Percentiles rank a stretch among this genome's conserved stretches.
Conservation (phyloP, 2,329 filamentous ascomycete genomes). For the Aureobasidium vineae region DNA sequence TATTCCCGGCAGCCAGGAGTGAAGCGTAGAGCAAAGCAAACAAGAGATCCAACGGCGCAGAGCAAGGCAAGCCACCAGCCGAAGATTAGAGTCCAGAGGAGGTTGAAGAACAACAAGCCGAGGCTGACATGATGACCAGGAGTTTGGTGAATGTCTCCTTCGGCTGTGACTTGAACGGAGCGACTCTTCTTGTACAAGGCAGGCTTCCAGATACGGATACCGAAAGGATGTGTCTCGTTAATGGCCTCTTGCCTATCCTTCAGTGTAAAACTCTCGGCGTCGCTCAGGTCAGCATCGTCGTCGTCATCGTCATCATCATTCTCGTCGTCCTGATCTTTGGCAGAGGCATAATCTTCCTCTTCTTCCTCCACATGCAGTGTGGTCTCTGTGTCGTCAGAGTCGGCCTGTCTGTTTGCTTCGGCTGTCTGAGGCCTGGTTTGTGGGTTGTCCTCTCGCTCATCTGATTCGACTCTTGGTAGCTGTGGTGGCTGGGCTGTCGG, state of each 20-base stretch:
- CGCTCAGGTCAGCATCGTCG: constrained; percentile 73
- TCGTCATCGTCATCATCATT: constrained; percentile 47
- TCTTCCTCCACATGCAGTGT: constrained; percentile 43
- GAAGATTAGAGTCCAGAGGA: constrained; percentile 86
- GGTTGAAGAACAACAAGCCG: constrained; percentile 84
- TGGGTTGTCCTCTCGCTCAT: constrained; percentile 47
- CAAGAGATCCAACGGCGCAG: constrained; percentile 68
- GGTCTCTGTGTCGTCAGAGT: constrained; percentile 43
- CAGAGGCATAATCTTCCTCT: constrained; percentile 32
- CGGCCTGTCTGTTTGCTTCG: background rate
- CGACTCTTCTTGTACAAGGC: constrained; percentile 96
- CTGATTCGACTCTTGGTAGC: constrained; percentile 52
- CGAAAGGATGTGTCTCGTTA: constrained; percentile 97
- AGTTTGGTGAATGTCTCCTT: constrained; percentile 94
- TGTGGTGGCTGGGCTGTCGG: constrained; percentile 47
- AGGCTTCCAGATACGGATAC: constrained; percentile 98
- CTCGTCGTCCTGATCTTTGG: constrained; percentile 43
- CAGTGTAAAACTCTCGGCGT: constrained; percentile 95
- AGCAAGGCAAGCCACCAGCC: constrained; percentile 93
- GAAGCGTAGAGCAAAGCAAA: constrained; percentile 76
- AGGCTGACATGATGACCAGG: constrained; percentile 82
- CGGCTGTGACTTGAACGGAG: constrained; percentile 93
- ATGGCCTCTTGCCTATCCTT: constrained; percentile 97
- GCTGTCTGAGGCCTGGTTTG: constrained; percentile 1
- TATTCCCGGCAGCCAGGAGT: constrained; percentile 80